Evolutionary conservation across 192 early-diverging fungal genomes (phyloP).

Genomic region (Gigaspora rosea): DNA sequence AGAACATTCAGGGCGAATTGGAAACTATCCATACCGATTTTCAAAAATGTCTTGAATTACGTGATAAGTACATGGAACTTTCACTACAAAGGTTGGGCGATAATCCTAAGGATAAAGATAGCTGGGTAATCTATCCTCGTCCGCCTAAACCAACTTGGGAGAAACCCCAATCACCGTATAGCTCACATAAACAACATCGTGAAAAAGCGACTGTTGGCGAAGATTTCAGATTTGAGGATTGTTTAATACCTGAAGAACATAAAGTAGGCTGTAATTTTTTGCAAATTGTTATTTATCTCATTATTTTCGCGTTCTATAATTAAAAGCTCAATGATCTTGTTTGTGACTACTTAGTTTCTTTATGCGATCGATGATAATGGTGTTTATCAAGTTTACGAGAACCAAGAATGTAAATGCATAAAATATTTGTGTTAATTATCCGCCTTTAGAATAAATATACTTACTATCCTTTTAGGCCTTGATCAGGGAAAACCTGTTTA

Average conservation of each 20-base stretch:
- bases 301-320: neutral
- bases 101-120: constrained; percentile 64
- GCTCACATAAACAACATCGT: constrained; percentile 28
- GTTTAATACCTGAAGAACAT: constrained; percentile 36
- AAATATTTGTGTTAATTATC: no score
- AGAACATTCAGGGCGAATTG: constrained; percentile 46
- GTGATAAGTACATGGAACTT: constrained; percentile 81
- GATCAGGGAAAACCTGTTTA: constrained; percentile 39
- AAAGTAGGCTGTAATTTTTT: constrained; percentile 32
- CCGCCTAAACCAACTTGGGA: constrained; percentile 78
- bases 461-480: constrained; percentile 26
- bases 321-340: neutral
- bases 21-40: constrained; percentile 61
- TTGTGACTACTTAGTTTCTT: no score
- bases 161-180: constrained; percentile 6
- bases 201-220: constrained; percentile 40
- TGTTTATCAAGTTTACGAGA: no score
- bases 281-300: neutral
- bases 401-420: no score
- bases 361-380: no score
- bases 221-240: constrained; percentile 41
- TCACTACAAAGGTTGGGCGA: constrained; percentile 73
- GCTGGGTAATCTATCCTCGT: constrained; percentile 85
- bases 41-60: constrained; percentile 73
- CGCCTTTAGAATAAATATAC: no score